Evolutionary conservation across 129 eudicot genomes (phyloP).

Genomic region (Calendula officinalis): DNA sequence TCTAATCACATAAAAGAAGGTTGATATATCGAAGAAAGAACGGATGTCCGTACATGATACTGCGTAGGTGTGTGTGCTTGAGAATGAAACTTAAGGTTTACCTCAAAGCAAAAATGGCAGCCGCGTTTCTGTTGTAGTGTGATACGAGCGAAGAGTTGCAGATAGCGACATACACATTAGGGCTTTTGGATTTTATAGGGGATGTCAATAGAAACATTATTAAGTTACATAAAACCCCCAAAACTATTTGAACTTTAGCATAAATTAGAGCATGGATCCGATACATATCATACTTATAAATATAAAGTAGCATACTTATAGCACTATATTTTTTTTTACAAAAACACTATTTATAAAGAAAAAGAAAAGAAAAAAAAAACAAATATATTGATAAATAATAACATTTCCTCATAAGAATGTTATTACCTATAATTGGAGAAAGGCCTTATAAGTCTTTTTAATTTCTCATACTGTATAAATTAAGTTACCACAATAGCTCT

Average conservation of each 20-base stretch:
- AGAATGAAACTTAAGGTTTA: slow-evolving; percentile 23
- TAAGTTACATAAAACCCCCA: slow-evolving; percentile 16
- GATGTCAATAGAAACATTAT: neutral
- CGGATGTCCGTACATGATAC: neutral
- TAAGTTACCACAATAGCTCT: too few species aligned
- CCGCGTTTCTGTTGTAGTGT: slow-evolving; percentile 16
- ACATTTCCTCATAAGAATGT: too few species aligned
- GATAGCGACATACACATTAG: slow-evolving; percentile 6
- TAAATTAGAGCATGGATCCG: too few species aligned
- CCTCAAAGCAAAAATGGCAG: slow-evolving; percentile 18
- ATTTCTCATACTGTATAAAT: too few species aligned
- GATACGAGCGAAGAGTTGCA: slow-evolving; percentile 13
- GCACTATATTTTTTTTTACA: too few species aligned
- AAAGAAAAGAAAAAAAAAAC: too few species aligned
- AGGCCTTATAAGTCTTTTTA: too few species aligned
- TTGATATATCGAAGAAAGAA: neutral
- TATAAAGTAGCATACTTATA: too few species aligned
- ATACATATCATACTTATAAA: too few species aligned
- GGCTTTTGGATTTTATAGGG: slow-evolving; percentile 19
- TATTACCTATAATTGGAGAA: too few species aligned
- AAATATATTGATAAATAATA: too few species aligned
- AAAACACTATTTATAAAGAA: too few species aligned
- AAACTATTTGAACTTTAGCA: neutral
- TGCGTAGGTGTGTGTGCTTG: neutral
- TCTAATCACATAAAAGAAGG: neutral